Conservation (phyloP, 2,329 filamentous ascomycete genomes). For the Ophiostoma angusticollis region DNA sequence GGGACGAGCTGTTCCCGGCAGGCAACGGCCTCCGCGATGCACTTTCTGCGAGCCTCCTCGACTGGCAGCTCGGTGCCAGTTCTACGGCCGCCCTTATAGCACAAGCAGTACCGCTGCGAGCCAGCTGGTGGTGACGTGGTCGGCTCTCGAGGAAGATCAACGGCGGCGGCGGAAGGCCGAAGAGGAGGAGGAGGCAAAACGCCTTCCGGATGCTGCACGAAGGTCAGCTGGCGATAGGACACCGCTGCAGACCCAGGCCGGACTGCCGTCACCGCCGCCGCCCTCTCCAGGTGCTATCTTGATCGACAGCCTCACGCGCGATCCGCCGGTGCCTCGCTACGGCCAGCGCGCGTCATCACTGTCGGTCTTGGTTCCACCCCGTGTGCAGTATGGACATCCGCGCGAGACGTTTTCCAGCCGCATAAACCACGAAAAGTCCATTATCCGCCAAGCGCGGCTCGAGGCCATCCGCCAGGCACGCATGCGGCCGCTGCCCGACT, state of each 20-base stretch:
- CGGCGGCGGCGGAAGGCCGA: neutral
- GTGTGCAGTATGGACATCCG: slow-evolving; percentile 12
- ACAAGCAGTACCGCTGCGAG: neutral
- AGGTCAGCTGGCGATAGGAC: neutral
- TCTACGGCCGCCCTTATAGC: slow-evolving; percentile 1
- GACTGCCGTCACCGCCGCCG: neutral
- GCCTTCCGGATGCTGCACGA: too few relatives aligned
- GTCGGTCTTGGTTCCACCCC: slow-evolving; percentile 20
- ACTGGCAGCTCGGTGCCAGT: neutral
- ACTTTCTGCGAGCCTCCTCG: neutral
- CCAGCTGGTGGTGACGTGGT: slow-evolving; percentile 5
- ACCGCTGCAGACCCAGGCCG: neutral
- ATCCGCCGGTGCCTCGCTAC: slow-evolving; percentile 14
- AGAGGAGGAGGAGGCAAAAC: too few relatives aligned
- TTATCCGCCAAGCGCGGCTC: slow-evolving; percentile 25
- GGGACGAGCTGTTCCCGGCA: neutral
- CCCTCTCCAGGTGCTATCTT: slow-evolving; percentile 12
- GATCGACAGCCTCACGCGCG: slow-evolving; percentile 14
- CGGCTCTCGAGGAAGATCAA: slow-evolving; percentile 4
- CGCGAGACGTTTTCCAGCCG: slow-evolving; percentile 15
- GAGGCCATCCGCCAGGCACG: slow-evolving; percentile 22
- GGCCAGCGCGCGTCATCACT: slow-evolving; percentile 3
- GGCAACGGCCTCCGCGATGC: neutral
- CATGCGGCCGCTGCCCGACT: slow-evolving; percentile 22
- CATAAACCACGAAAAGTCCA: slow-evolving; percentile 14